phyloP scores from a whole-genome alignment of 371 early-diverging fungal species.

The Actinomucor elegans region DNA sequence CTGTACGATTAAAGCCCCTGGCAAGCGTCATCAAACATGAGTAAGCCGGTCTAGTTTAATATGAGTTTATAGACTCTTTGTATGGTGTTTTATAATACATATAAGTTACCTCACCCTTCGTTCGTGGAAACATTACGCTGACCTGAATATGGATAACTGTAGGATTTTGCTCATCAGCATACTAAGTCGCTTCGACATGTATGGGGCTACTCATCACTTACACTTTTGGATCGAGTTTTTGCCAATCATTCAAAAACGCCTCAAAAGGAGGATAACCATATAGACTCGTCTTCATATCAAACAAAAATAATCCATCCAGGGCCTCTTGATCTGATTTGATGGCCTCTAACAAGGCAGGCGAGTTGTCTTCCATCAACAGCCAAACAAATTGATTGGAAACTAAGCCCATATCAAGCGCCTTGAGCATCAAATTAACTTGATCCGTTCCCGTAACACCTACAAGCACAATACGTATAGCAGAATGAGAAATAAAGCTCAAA shows the following conservation, averaged over 20 bases:
- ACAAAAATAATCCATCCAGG: slow-evolving; percentile 41
- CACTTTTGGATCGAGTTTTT: slow-evolving; percentile 36
- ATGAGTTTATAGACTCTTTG: no score
- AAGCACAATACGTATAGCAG: slow-evolving; percentile 31
- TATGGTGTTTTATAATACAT: background rate
- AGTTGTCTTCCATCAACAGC: slow-evolving; percentile 43
- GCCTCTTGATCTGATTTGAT: slow-evolving; percentile 3
- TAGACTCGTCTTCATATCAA: slow-evolving; percentile 50
- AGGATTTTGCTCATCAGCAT: no score
- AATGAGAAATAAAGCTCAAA: slow-evolving; percentile 21
- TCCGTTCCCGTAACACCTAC: slow-evolving; percentile 34
- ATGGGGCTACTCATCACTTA: slow-evolving; percentile 12
- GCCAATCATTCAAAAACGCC: slow-evolving; percentile 47
- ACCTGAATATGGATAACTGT: slow-evolving; percentile 58
- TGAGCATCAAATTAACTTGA: slow-evolving; percentile 24
- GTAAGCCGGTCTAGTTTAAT: slow-evolving; percentile 35
- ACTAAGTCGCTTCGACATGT: background rate
- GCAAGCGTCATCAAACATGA: slow-evolving; percentile 61
- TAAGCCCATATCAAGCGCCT: slow-evolving; percentile 30
- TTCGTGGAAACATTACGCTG: slow-evolving; percentile 49
- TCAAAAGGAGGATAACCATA: slow-evolving; percentile 53
- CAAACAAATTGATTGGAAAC: slow-evolving; percentile 41
- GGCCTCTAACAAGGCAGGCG: slow-evolving; percentile 22
- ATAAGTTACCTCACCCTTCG: slow-evolving; percentile 41
- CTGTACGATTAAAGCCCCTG: slow-evolving; percentile 32